Evolutionary conservation across 306 rosid species (phyloP).

Genomic region (Erythrophleum fordii): DNA sequence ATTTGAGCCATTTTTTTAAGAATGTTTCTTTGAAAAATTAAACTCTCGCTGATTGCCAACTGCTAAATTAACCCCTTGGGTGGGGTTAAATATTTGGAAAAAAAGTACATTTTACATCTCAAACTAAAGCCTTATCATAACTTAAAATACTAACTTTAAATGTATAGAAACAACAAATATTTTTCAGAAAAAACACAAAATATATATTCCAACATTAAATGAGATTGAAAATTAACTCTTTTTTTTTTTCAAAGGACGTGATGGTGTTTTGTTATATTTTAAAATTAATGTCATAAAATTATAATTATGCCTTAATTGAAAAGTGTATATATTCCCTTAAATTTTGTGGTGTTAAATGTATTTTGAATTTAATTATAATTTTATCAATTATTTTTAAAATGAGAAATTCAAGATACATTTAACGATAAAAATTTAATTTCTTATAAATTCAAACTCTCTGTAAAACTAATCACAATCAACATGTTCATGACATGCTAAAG

Average conservation of each 20-base stretch:
- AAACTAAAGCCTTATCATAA: too few species aligned
- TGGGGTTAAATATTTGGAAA: too few species aligned
- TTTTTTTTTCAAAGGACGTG: not conserved
- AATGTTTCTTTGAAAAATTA: too few species aligned
- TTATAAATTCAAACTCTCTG: not conserved
- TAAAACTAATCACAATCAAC: not conserved
- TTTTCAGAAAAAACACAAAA: not conserved
- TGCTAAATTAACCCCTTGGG: not conserved
- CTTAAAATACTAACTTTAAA: too few species aligned
- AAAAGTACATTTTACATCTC: too few species aligned
- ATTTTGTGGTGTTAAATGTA: too few species aligned
- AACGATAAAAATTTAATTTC: not conserved
- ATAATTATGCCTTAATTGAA: not conserved
- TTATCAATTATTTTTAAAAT: too few species aligned
- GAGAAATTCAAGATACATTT: too few species aligned
- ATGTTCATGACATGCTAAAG: not conserved
- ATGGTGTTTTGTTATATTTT: not conserved
- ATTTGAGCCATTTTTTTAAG: too few species aligned
- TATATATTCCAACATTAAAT: not conserved
- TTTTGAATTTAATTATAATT: too few species aligned
- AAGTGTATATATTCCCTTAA: too few species aligned
- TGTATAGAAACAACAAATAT: not conserved
- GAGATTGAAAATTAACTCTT: not conserved
- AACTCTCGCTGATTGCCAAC: too few species aligned
- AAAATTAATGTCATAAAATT: not conserved